phyloP scores from a whole-genome alignment of 129 eudicot genomes.

The Escallonia rubra region DNA sequence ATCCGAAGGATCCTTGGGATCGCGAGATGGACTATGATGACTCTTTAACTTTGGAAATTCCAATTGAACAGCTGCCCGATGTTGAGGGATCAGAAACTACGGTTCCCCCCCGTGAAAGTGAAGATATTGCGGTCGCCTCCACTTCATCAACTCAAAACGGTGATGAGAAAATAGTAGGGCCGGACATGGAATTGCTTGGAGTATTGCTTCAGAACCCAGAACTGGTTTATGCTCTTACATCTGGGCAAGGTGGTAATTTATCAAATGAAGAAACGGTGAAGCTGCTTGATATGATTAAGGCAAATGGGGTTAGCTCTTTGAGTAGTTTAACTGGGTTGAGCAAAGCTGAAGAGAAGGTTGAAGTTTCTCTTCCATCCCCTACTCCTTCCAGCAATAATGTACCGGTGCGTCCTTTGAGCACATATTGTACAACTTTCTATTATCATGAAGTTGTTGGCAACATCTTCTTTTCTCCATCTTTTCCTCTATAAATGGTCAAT shows the following conservation, averaged over 20 bases:
- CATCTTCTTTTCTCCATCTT: background rate
- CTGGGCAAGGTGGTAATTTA: conserved; percentile 65
- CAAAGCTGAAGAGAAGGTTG: conserved; percentile 47
- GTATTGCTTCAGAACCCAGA: conserved; percentile 81
- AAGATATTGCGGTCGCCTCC: conserved; percentile 5
- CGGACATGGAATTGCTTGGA: conserved; percentile 82
- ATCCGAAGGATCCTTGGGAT: conserved; percentile 98
- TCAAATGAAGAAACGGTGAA: conserved; percentile 63
- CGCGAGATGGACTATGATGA: conserved; percentile 90
- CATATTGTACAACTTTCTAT: conserved; percentile 42
- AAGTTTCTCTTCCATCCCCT: conserved; percentile 97
- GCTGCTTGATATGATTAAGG: conserved; percentile 81
- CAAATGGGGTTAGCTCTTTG: conserved; percentile 41
- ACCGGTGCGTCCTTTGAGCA: conserved; percentile 93
- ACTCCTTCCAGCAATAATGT: conserved; percentile 90
- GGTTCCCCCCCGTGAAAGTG: background rate
- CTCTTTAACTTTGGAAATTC: conserved; percentile 70
- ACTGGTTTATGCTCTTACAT: conserved; percentile 71
- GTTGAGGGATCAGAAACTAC: conserved; percentile 34
- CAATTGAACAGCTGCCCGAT: conserved; percentile 74
- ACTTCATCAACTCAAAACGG: conserved; percentile 22
- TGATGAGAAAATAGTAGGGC: conserved; percentile 36
- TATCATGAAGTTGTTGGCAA: conserved; percentile 6
- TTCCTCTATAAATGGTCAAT: background rate
- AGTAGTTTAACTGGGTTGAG: conserved; percentile 45